Evolutionary conservation across 495 filamentous ascomycete species (phyloP), one percentile per base, ranked within the genome.

Genomic region (Penicillium coprophilum): DNA sequence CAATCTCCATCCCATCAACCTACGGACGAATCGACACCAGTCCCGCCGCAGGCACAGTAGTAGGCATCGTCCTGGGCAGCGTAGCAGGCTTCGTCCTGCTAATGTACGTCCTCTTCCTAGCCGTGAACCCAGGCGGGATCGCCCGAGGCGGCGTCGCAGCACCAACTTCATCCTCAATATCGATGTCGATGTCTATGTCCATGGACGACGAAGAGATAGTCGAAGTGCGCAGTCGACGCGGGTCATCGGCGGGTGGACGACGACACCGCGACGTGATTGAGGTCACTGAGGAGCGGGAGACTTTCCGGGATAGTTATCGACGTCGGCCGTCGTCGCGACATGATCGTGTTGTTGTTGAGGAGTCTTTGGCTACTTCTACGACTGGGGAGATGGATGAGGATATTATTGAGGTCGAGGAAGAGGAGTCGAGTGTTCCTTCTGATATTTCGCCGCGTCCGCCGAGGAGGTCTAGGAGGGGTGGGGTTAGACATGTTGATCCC

Each of bases 1-100:
- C 75, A 30, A 62, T 78, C 56, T 77, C 77, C 54, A 85, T 96
- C 61, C 88, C 90, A 6, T 76, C 85, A 39, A 81, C 80, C 55
- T 96, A 96, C 79, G 80, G 81, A 27, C 72, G 77, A 46, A 75
- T 84, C 19, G 67, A 83, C 64, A 63, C 67, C 47, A 80, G 86
- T 11, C 89, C 87, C 0, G 21, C 76, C 5, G 79, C 92, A 0
- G 92, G 91, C 34, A 81, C 84, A 19, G 82, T 96, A n/a, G 90
- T 79, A 13, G 92, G 91, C 57, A 93, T 95, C 50, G 84, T 91
- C 23, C 82, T 96, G 31, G 92, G 92, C 60, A 80, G 82, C 46
- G 85, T 96, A n/a, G 82, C 76, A n/a, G 91, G 87, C 52, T 92
- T 96, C 74, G 64, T 93, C 15, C 76, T 96, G 3, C 52, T 92